Evolutionary conservation across 805 yeast genomes (phyloP).

Genomic region (Soucietia sequanensis): DNA sequence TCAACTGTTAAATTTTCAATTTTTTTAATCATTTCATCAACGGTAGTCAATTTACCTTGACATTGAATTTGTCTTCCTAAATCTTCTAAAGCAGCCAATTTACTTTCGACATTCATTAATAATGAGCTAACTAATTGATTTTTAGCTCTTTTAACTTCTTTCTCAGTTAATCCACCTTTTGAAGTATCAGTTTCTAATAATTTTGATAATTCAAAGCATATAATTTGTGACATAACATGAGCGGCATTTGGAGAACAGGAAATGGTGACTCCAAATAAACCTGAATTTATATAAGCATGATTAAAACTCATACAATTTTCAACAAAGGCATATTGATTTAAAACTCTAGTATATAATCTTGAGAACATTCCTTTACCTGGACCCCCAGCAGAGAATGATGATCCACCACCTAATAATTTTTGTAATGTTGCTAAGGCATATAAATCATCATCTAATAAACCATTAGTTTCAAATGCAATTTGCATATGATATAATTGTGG

Average conservation of each 20-base stretch:
- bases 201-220: conserved; percentile 46
- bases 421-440: conserved; percentile 90
- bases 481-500: conserved; percentile 85
- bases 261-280: conserved; percentile 85
- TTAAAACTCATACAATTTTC: conserved; percentile 88
- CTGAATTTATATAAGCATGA: conserved; percentile 87
- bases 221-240: conserved; percentile 74
- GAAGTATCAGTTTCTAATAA: conserved; percentile 29
- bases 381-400: conserved; percentile 97
- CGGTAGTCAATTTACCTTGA: conserved; percentile 71
- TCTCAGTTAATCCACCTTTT: conserved; percentile 60
- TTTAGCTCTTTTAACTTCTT: conserved; percentile 85
- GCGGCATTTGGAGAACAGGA: conserved; percentile 88
- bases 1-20: conserved; percentile 65
- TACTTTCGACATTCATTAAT: conserved; percentile 90
- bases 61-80: conserved; percentile 92
- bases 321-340: conserved; percentile 87
- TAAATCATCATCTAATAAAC: conserved; percentile 79
- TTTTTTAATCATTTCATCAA: conserved; percentile 75
- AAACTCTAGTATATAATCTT: conserved; percentile 83
- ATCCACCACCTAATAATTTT: conserved; percentile 92
- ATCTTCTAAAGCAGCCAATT: conserved; percentile 92
- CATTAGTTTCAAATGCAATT: conserved; percentile 83
- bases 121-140: conserved; percentile 86
- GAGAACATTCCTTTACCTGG: conserved; percentile 99